Evolutionary conservation across 495 filamentous ascomycete genomes (phyloP).

Genomic region (Talaromyces liani): DNA sequence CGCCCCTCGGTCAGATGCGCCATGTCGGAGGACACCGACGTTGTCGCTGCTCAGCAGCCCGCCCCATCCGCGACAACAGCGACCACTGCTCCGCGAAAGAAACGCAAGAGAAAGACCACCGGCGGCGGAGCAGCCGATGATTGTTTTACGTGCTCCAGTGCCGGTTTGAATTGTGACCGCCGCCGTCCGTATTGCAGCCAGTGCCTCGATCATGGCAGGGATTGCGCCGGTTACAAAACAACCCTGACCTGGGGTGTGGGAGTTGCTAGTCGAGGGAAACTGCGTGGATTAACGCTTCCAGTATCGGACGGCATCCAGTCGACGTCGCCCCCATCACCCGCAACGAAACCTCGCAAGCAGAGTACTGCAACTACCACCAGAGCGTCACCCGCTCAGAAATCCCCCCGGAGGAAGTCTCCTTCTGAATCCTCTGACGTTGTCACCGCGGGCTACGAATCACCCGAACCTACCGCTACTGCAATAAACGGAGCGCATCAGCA

Average conservation of each 20-base stretch:
- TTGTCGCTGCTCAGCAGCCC: not conserved
- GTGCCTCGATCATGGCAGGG: slow-evolving; percentile 84
- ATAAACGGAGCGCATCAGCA: not conserved
- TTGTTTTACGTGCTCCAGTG: slow-evolving; percentile 88
- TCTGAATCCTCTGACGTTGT: not conserved
- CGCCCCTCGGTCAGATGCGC: slow-evolving; percentile 1
- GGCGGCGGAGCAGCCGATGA: slow-evolving; percentile 88
- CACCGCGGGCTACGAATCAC: too few species aligned
- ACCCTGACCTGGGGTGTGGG: slow-evolving; percentile 97
- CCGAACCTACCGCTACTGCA: not conserved
- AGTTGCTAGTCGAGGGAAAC: slow-evolving; percentile 92
- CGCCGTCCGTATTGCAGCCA: slow-evolving; percentile 91
- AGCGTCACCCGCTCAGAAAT: not conserved
- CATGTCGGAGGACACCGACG: slow-evolving; percentile 5
- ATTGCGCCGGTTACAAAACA: slow-evolving; percentile 96
- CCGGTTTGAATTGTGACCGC: slow-evolving; percentile 79
- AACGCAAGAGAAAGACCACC: slow-evolving; percentile 80
- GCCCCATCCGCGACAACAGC: slow-evolving; percentile 10
- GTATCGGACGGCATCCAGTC: slow-evolving; percentile 40
- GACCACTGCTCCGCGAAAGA: slow-evolving; percentile 42
- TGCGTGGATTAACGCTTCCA: slow-evolving; percentile 80
- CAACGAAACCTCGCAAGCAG: slow-evolving; percentile 7
- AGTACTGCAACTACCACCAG: not conserved
- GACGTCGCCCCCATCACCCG: slow-evolving; percentile 2
- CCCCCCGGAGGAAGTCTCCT: not conserved